These are phyloP conservation scores for Nakaseomyces kungkrabaensis DNA, from an alignment of 1,139 yeast species.

Conservation along the genomic window DNA sequence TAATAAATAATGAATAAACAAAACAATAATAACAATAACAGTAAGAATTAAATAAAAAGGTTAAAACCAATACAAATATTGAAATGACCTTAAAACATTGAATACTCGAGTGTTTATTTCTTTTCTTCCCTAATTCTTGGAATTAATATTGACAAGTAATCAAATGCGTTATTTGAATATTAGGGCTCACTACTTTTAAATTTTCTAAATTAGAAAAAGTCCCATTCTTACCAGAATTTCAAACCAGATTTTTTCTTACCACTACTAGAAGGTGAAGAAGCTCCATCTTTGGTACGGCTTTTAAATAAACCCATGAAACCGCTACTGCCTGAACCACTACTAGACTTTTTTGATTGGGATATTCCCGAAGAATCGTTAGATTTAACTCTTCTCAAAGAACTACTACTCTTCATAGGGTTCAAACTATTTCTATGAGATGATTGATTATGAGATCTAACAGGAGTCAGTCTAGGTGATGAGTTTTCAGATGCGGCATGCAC, in stretches of 20 bases:
- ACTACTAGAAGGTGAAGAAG: constrained; percentile 1
- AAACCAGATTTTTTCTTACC: not conserved
- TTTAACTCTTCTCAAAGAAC: constrained; percentile 8
- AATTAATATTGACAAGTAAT: not conserved
- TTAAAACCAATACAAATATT: not conserved
- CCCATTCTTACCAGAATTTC: not conserved
- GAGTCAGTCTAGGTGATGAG: constrained; percentile 3
- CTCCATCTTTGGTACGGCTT: not conserved
- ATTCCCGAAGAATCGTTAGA: constrained; percentile 11
- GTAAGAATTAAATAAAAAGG: not conserved
- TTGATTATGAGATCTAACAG: constrained; percentile 5
- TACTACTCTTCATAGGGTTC: not conserved
- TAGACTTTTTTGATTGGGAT: not conserved
- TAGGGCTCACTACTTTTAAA: too few species aligned
- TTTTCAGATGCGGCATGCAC: constrained; percentile 1
- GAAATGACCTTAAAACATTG: too few species aligned
- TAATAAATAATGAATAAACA: not conserved
- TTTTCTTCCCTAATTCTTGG: too few species aligned
- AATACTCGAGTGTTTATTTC: too few species aligned
- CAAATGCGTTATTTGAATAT: not conserved
- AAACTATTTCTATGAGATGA: constrained; percentile 5
- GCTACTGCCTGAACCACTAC: not conserved
- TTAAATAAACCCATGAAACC: constrained; percentile 2
- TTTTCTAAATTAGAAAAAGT: not conserved
- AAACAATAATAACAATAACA: not conserved